Percentiles rank a stretch among this genome's conserved stretches.
Evolutionary conservation across 129 eudicot genomes (phyloP).

Genomic region (Artemisia argyi): DNA sequence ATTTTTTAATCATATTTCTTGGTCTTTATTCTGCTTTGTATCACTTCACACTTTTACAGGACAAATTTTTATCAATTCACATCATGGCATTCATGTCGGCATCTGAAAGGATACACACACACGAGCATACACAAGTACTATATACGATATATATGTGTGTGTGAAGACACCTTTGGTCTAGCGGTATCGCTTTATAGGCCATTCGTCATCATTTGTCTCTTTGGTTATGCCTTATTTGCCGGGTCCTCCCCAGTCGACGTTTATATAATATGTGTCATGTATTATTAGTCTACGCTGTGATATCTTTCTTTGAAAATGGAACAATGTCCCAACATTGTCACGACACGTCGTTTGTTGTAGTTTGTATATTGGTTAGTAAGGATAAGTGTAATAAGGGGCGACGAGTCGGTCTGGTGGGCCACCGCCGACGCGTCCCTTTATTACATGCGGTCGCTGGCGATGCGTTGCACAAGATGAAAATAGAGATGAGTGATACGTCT

Average conservation of each 20-base stretch:
- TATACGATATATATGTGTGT: too few species aligned
- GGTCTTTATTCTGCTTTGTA: slow-evolving; percentile 17
- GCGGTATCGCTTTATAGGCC: neutral
- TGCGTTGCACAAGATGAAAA: too few species aligned
- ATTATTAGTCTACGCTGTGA: neutral
- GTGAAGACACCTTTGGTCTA: too few species aligned
- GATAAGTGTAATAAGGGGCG: too few species aligned
- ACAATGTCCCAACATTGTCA: slow-evolving; percentile 2
- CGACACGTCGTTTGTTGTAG: neutral
- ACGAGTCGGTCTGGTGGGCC: too few species aligned
- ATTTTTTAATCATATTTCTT: slow-evolving; percentile 5
- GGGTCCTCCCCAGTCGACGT: neutral
- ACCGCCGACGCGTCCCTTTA: too few species aligned
- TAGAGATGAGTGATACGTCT: too few species aligned
- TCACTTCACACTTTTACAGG: slow-evolving; percentile 8
- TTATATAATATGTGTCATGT: slow-evolving; percentile 3
- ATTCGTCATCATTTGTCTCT: neutral
- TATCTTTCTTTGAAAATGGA: slow-evolving; percentile 13
- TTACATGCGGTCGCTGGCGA: too few species aligned
- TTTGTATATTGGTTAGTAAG: neutral
- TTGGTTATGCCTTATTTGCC: slow-evolving; percentile 10
- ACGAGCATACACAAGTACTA: too few species aligned
- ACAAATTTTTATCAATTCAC: slow-evolving; percentile 3
- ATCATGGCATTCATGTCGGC: too few species aligned
- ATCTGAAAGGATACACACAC: too few species aligned